phyloP scores from a whole-genome alignment of 495 filamentous ascomycete species.

The Corynascus novoguineensis region DNA sequence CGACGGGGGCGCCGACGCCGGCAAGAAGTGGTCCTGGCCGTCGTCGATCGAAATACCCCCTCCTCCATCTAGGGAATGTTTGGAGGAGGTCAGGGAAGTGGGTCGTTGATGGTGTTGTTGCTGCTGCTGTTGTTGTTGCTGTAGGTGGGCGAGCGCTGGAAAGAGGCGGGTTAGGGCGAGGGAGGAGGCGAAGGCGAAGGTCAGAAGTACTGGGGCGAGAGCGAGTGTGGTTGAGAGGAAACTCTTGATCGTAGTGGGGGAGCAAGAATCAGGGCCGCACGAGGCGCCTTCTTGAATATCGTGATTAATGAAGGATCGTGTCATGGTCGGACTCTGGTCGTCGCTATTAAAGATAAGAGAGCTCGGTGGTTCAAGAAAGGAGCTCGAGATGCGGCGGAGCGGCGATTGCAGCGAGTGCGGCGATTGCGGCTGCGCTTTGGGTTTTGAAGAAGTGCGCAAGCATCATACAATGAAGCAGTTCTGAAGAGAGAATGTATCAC shows the following conservation, averaged over 20 bases:
- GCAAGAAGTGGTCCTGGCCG: slow-evolving; percentile 50
- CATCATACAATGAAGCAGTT: not conserved
- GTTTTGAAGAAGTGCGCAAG: not conserved
- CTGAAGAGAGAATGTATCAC: not conserved
- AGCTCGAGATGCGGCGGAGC: not conserved
- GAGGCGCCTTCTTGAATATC: slow-evolving; percentile 1
- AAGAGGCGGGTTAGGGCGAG: slow-evolving; percentile 58
- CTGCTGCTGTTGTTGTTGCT: not conserved
- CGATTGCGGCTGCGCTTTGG: not conserved
- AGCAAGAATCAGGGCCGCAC: slow-evolving; percentile 29
- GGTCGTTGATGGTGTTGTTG: too few species aligned
- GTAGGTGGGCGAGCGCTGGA: slow-evolving; percentile 52
- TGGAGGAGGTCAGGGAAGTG: too few species aligned
- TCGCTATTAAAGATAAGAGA: not conserved
- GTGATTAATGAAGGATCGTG: not conserved
- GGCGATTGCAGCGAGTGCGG: too few species aligned
- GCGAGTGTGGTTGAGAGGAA: slow-evolving; percentile 30
- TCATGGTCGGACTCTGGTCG: slow-evolving; percentile 1
- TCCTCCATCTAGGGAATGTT: not conserved
- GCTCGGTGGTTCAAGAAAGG: not conserved
- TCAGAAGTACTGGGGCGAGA: slow-evolving; percentile 50
- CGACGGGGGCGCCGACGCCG: slow-evolving; percentile 44
- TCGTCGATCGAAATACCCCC: slow-evolving; percentile 20
- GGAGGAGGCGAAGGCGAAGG: slow-evolving; percentile 52
- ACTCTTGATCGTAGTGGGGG: slow-evolving; percentile 21